Conservation (phyloP, 1,139 yeast species). For the Geotrichum reessii region DNA sequence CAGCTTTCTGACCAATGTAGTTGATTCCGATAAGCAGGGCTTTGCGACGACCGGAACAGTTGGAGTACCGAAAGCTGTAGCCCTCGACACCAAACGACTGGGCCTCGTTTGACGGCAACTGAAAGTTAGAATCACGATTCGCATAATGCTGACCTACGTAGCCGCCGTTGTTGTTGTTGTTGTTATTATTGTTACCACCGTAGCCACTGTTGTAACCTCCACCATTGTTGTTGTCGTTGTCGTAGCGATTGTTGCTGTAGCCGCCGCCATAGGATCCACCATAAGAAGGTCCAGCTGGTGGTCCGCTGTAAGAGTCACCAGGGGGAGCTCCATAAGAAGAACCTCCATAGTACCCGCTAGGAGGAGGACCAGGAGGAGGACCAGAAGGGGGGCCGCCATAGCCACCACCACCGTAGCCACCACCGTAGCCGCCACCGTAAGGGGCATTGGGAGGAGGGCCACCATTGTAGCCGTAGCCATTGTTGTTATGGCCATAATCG, state of each 20-base stretch:
- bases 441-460: constrained; percentile 16
- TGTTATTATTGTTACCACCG: constrained; percentile 1
- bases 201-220: constrained; percentile 1
- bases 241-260: constrained; percentile 15
- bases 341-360: constrained; percentile 9
- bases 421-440: constrained; percentile 3
- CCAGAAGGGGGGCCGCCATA: constrained; percentile 23
- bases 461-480: constrained; percentile 19
- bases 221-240: constrained; percentile 10
- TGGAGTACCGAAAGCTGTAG: constrained; percentile 59
- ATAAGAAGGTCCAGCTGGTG: constrained; percentile 25
- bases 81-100: constrained; percentile 37
- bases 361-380: constrained; percentile 23
- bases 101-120: constrained; percentile 35
- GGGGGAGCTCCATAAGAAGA: constrained; percentile 27
- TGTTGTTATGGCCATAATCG: constrained; percentile 3
- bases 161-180: constrained; percentile 13
- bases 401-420: constrained; percentile 6
- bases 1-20: constrained; percentile 68
- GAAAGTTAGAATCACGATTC: constrained; percentile 26
- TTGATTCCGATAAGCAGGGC: constrained; percentile 85
- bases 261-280: constrained; percentile 15
- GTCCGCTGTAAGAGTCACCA: constrained; percentile 21
- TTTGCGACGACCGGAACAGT: constrained; percentile 69
- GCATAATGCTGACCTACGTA: constrained; percentile 28